Evolutionary conservation across 305 asterid genomes (phyloP).

Genomic region (Fraxinus greggii): DNA sequence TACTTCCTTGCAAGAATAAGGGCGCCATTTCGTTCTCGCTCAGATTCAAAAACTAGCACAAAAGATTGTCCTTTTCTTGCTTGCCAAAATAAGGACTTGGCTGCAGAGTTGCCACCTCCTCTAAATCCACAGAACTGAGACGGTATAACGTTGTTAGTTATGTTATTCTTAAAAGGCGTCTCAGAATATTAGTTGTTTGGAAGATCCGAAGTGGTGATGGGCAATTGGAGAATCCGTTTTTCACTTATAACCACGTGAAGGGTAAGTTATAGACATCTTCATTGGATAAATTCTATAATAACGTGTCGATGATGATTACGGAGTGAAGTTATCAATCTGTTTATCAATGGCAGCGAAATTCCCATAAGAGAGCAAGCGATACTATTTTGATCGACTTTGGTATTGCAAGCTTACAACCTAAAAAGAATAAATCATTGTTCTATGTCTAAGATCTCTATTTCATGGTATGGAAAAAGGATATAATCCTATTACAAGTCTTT

Average conservation of each 20-base stretch:
- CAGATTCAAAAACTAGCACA: constrained; percentile 84
- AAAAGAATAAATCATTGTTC: neutral
- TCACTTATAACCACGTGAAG: neutral
- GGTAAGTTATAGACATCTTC: neutral
- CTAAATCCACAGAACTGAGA: constrained; percentile 85
- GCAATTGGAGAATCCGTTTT: neutral
- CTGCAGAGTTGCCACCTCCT: constrained; percentile 96
- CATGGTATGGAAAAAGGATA: neutral
- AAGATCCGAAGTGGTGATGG: neutral
- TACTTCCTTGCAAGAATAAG: constrained; percentile 69
- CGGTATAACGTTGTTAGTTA: neutral
- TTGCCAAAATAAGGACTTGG: constrained; percentile 92
- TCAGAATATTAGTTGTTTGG: neutral
- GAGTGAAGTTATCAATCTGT: neutral
- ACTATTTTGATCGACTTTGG: neutral
- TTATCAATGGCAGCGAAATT: neutral
- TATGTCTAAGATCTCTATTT: neutral
- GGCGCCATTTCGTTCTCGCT: constrained; percentile 78
- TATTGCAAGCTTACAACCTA: neutral
- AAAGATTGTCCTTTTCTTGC: constrained; percentile 85
- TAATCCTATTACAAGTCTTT: neutral
- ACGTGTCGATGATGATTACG: neutral
- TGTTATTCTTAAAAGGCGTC: neutral
- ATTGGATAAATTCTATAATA: neutral
- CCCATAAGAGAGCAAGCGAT: neutral